Evolutionary conservation across 495 filamentous ascomycete genomes (phyloP).

Genomic region (Penicillium malachiteum): DNA sequence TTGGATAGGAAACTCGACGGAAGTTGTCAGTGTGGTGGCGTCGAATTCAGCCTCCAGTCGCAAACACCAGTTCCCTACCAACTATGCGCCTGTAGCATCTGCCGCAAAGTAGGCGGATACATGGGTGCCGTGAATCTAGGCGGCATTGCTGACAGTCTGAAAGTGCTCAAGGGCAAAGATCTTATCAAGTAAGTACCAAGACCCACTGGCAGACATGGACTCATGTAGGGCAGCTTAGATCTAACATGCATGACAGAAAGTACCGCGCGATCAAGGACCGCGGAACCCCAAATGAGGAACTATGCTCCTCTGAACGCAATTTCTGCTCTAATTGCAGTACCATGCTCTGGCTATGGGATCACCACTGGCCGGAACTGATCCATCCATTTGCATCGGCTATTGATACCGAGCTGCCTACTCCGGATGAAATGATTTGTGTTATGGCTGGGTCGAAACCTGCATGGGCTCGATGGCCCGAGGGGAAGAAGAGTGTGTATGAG

Average conservation of each 20-base stretch:
- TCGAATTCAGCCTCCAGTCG: slow-evolving; percentile 53
- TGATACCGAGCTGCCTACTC: slow-evolving; percentile 51
- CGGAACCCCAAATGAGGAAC: slow-evolving; percentile 42
- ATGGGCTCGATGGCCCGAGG: slow-evolving; percentile 53
- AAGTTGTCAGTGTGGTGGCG: slow-evolving; percentile 53
- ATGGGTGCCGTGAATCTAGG: slow-evolving; percentile 52
- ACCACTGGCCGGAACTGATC: slow-evolving; percentile 54
- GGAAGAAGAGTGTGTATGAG: slow-evolving; percentile 48
- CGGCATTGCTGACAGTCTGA: slow-evolving; percentile 45
- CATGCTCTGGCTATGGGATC: slow-evolving; percentile 52
- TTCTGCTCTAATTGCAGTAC: slow-evolving; percentile 54
- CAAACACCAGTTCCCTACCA: slow-evolving; percentile 56
- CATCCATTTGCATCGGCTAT: slow-evolving; percentile 59
- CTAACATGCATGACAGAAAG: slow-evolving; percentile 33
- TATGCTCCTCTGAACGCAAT: slow-evolving; percentile 48
- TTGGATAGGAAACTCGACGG: slow-evolving; percentile 47
- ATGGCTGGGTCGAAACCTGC: slow-evolving; percentile 48
- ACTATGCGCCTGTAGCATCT: slow-evolving; percentile 57
- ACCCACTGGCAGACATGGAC: not conserved
- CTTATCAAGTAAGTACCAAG: slow-evolving; percentile 44
- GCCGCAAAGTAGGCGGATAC: slow-evolving; percentile 53
- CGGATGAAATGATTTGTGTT: slow-evolving; percentile 55
- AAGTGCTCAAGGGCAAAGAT: slow-evolving; percentile 48
- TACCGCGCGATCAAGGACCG: slow-evolving; percentile 51
- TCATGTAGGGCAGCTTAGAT: not conserved